These are phyloP conservation scores for Aureobasidium melanogenum DNA, from an alignment of 2,329 filamentous ascomycete genomes.

Conservation along the genomic window DNA sequence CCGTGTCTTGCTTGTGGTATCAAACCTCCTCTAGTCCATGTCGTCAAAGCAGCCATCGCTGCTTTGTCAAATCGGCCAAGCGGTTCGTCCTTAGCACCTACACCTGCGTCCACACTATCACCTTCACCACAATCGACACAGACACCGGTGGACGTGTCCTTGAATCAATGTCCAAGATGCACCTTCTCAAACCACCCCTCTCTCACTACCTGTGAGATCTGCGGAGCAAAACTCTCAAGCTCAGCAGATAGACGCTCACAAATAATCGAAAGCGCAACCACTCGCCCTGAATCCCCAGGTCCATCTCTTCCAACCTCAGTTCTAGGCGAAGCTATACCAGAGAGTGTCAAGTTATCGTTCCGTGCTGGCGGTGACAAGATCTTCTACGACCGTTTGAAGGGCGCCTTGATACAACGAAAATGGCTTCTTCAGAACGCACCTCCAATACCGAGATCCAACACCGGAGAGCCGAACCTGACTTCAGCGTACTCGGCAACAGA, in stretches of 20 bases:
- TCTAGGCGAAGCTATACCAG: slow-evolving; percentile 50
- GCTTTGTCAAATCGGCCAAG: slow-evolving; percentile 53
- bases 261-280: slow-evolving; percentile 26
- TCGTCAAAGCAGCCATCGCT: slow-evolving; percentile 79
- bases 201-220: slow-evolving; percentile 79
- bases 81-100: slow-evolving; percentile 10
- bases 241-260: slow-evolving; percentile 36
- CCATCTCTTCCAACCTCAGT: slow-evolving; percentile 46
- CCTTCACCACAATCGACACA: neutral
- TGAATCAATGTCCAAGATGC: slow-evolving; percentile 62
- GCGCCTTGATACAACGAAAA: slow-evolving; percentile 82
- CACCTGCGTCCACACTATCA: neutral
- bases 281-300: slow-evolving; percentile 67
- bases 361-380: slow-evolving; percentile 80
- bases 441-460: slow-evolving; percentile 56
- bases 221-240: slow-evolving; percentile 64
- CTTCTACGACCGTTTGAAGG: slow-evolving; percentile 82
- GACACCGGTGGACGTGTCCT: neutral
- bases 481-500: slow-evolving; percentile 24
- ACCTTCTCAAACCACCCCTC: slow-evolving; percentile 93
- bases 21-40: slow-evolving; percentile 71
- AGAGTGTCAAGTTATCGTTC: slow-evolving; percentile 87
- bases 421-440: slow-evolving; percentile 90
- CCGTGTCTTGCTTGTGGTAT: slow-evolving; percentile 92
- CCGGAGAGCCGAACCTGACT: slow-evolving; percentile 17